Evolutionary conservation across 805 yeast species (phyloP), one percentile per base, ranked within the genome.

Genomic region (Metschnikowia reukaufii): DNA sequence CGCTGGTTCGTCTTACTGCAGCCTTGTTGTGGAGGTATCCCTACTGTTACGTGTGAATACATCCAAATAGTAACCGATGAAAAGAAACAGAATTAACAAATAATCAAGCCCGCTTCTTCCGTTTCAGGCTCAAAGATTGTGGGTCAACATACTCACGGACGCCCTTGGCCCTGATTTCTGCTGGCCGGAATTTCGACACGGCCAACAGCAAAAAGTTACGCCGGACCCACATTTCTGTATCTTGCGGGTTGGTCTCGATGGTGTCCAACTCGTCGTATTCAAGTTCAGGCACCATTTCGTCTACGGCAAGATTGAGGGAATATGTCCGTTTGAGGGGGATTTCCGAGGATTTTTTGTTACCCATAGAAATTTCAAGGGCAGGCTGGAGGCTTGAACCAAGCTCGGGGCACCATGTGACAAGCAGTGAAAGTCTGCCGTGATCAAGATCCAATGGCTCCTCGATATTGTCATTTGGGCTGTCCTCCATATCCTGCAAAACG

Each of bases 241-340:
- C 67, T 54, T 70, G 74, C 0, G 77, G 77, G 44, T 72, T 72
- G n/a, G 56, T 45, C 46, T 71, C 74, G 2, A 66, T 50, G 12
- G 56, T 48, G 27, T 62, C 63, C 34, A 67, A 50, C 44, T 72
- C 76, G 50, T 72, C 77, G 36, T 63, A 56, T 16, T 63, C 52
- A 17, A 70, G 54, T 12, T 71, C 77, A 2, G 76, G 67, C 2
- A 71, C 54, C 32, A 62, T 50, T 44, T 72, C 77, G n/a, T 51
- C 55, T n/a, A 70, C 51, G 19, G 62, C 60, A 8, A 70, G 54
- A 42, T 66, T 63, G 7, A 64, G 50, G 15, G 59, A 54, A 31
- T 55, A 53, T 6, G 54, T 52, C n/a, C 56, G 56, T 15, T 57
- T 54, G 5, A 66, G 42, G 2, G 36, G 37, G 15, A 55, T 44